Evolutionary conservation across 148 eudicot species (phyloP), one percentile per base, ranked within the genome.

Genomic region (Rhododendron simsii): DNA sequence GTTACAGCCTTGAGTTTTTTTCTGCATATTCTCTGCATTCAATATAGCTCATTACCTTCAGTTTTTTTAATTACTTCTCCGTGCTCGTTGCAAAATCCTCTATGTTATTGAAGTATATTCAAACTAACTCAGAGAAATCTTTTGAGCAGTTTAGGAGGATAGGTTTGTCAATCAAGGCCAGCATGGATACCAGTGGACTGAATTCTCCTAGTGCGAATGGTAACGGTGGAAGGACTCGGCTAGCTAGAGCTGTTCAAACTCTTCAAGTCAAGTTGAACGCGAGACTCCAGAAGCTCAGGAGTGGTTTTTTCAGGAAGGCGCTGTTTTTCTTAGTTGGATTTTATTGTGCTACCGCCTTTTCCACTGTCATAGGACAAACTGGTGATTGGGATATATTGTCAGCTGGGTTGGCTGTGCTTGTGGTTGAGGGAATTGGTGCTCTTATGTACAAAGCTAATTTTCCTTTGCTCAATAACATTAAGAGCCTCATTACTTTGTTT

Each of bases 391-490:
- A 93, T 90, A 89, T 93, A 63, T 75, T 93, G 51, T 91, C 93
- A 14, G 94, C 94, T 81, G 95, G 86, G n/a, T 84, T 92, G 85
- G 95, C 94, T 76, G 94, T 90, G 59, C 83, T 91, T 87, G 90
- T 93, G 82, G 93, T 93, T 48, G 95, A 93, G 81, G 94, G 90
- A 82, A 92, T 93, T 80, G 95, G 95, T 69, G 95, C 95, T 84
- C 93, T 93, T 81, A 92, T 90, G 94, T 92, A 93, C 85, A 91
- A 88, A 85, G 78, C 81, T 87, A 88, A 94, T 51, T 71, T 83
- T 82, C 88, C 94, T 84, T 87, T 89, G 26, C 85, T 89, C 48
- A 89, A 88, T 73, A 82, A 87, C 86, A 37, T 87, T 59, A 90
- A 85, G 89, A 78, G 83, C 78, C 39, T 91, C 45, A 57, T 93